These are phyloP conservation scores for Medicago lupulina DNA, from an alignment of 306 rosid genomes.

Conservation along the genomic window DNA sequence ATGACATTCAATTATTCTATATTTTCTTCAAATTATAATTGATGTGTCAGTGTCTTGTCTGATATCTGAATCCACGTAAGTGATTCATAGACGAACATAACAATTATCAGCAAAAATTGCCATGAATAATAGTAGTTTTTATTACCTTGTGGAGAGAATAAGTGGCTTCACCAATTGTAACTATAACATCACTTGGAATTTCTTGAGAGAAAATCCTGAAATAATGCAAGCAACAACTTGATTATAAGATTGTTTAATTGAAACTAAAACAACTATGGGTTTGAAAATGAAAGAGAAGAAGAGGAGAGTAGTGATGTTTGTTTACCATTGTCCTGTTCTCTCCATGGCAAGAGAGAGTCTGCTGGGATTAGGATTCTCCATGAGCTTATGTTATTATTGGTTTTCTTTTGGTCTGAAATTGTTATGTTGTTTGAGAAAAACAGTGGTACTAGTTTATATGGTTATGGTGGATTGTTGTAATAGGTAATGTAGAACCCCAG, in stretches of 20 bases:
- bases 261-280: not conserved
- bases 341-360: constrained; percentile 81
- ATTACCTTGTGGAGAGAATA: constrained; percentile 88
- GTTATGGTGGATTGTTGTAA: constrained; percentile 37
- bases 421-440: constrained; percentile 40
- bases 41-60: too few species aligned
- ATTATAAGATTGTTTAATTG: not conserved
- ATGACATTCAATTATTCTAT: too few species aligned
- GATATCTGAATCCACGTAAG: too few species aligned
- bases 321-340: constrained; percentile 91
- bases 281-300: not conserved
- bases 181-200: constrained; percentile 74
- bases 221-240: not conserved
- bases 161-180: constrained; percentile 70
- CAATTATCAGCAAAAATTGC: too few species aligned
- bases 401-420: constrained; percentile 23
- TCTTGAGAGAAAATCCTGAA: constrained; percentile 84
- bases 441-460: not conserved
- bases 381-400: constrained; percentile 28
- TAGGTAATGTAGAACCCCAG: constrained; percentile 16
- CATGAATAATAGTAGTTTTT: not conserved
- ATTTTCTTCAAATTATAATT: too few species aligned
- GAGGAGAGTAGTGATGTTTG: constrained; percentile 9
- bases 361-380: constrained; percentile 59
- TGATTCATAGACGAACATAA: not conserved